Conservation (phyloP, 108 stramenopile species). For the Nitzschia sp. region DNA sequence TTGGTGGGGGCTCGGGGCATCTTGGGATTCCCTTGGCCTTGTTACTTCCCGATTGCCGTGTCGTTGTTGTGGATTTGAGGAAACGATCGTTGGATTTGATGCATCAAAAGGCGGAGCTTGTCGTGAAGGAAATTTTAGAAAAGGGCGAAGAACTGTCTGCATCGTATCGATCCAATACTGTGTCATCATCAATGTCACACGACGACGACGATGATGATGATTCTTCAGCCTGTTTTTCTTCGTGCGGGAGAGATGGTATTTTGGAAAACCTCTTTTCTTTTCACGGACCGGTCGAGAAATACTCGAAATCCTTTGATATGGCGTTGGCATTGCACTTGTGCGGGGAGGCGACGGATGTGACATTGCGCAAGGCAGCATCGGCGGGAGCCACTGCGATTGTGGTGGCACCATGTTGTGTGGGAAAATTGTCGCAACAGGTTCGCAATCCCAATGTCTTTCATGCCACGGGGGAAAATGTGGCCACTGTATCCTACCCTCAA, state of each 20-base stretch:
- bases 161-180: not conserved
- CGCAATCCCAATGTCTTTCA: conserved; percentile 72
- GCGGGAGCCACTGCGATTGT: conserved; percentile 42
- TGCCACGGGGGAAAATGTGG: conserved; percentile 54
- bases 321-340: conserved; percentile 71
- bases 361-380: conserved; percentile 49
- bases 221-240: not conserved
- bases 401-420: conserved; percentile 74
- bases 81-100: conserved; percentile 54
- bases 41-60: conserved; percentile 53
- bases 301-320: conserved; percentile 51
- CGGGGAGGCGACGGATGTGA: conserved; percentile 76
- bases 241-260: conserved; percentile 22
- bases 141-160: not conserved
- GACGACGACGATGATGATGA: conserved; percentile 3
- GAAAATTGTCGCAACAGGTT: conserved; percentile 45
- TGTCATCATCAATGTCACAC: not conserved
- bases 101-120: conserved; percentile 46
- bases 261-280: conserved; percentile 58
- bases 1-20: conserved; percentile 76
- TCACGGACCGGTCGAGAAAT: conserved; percentile 59
- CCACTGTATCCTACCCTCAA: conserved; percentile 69
- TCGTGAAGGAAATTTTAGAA: conserved; percentile 10
- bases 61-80: conserved; percentile 71
- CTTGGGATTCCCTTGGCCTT: conserved; percentile 67